These are phyloP conservation scores for Collybia mongolica DNA, from an alignment of 768 basidiomycete species.

Conservation along the genomic window DNA sequence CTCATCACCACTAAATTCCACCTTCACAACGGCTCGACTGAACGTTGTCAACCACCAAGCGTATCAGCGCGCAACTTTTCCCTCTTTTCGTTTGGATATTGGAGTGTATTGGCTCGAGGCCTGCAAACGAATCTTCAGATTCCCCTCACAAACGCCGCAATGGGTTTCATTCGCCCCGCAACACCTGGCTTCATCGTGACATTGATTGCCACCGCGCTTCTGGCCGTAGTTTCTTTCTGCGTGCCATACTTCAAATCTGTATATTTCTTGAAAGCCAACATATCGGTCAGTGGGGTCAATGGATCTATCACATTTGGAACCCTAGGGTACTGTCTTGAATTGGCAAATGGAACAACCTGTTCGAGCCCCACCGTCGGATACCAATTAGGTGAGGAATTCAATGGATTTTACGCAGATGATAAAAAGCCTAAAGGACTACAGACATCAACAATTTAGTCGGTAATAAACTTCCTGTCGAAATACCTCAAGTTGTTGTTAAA, in stretches of 20 bases:
- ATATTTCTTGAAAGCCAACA: slow-evolving; percentile 81
- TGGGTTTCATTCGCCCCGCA: slow-evolving; percentile 76
- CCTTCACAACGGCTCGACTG: too few relatives aligned
- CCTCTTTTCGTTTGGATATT: neutral
- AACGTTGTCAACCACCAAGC: too few relatives aligned
- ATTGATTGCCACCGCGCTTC: slow-evolving; percentile 70
- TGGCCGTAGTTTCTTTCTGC: slow-evolving; percentile 87
- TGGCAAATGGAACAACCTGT: slow-evolving; percentile 61
- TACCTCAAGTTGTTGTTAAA: slow-evolving; percentile 83
- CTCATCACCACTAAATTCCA: too few relatives aligned
- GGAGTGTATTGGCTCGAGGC: too few relatives aligned
- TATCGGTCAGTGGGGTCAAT: slow-evolving; percentile 41
- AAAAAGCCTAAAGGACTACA: slow-evolving; percentile 25
- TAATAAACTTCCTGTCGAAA: slow-evolving; percentile 59
- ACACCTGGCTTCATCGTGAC: slow-evolving; percentile 90
- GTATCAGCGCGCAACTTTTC: neutral
- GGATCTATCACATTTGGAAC: slow-evolving; percentile 85
- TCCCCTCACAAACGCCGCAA: slow-evolving; percentile 21
- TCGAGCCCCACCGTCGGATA: slow-evolving; percentile 85
- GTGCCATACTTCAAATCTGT: slow-evolving; percentile 88
- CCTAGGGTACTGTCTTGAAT: slow-evolving; percentile 80
- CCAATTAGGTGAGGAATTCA: slow-evolving; percentile 64
- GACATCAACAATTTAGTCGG: slow-evolving; percentile 84
- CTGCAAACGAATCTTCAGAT: too few relatives aligned
- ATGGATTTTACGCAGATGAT: neutral